Evolutionary conservation across 345 rosid genomes (phyloP).

Genomic region (Citrus trifoliata): DNA sequence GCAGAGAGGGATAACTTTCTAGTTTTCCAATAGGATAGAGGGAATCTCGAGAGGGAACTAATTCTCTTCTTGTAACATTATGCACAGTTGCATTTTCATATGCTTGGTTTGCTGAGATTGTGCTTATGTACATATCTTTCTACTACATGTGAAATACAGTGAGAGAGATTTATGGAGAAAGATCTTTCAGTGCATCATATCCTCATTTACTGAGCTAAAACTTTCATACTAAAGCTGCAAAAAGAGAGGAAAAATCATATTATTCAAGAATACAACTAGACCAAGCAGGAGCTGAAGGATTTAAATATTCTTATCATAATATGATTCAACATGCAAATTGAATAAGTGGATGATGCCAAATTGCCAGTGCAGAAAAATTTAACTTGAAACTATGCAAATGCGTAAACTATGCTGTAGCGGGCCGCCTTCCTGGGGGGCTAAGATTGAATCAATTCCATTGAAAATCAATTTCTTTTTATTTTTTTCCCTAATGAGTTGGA

Average conservation of each 20-base stretch:
- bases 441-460: not conserved
- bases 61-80: conserved; percentile 20
- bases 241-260: too few relatives aligned
- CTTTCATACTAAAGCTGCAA: not conserved
- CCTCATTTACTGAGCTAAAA: not conserved
- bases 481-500: not conserved
- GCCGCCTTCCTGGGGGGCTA: not conserved
- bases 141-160: conserved; percentile 21
- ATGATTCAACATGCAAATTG: not conserved
- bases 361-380: not conserved
- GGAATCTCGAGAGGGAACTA: conserved; percentile 12
- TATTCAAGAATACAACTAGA: not conserved
- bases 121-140: conserved; percentile 23
- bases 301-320: not conserved
- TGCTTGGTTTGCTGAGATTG: conserved; percentile 19
- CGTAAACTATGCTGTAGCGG: not conserved
- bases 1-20: not conserved
- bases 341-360: conserved; percentile 5
- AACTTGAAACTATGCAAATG: not conserved
- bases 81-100: conserved; percentile 13
- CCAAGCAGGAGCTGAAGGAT: not conserved
- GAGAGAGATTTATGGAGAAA: conserved; percentile 15
- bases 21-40: not conserved
- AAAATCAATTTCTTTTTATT: not conserved
- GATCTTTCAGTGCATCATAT: not conserved